Evolutionary conservation across 192 early-diverging fungal species (phyloP).

Genomic region (Mortierella antarctica): DNA sequence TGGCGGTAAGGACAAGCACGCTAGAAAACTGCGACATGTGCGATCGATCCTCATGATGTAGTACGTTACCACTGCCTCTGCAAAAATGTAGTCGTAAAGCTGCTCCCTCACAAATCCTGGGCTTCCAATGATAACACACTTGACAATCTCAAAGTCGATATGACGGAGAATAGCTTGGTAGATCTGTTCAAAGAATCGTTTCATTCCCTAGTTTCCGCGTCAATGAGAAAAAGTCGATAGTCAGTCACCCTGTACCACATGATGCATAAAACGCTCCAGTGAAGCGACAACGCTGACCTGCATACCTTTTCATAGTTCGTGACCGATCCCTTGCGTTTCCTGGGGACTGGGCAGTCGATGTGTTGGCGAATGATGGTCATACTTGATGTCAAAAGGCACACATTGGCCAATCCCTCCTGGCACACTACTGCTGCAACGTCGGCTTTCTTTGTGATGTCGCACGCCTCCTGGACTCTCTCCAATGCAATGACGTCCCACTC

Average conservation of each 20-base stretch:
- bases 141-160: constrained; percentile 93
- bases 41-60: too few relatives aligned
- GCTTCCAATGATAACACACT: constrained; percentile 95
- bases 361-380: constrained; percentile 97
- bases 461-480: constrained; percentile 88
- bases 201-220: constrained; percentile 61
- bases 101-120: constrained; percentile 96
- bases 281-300: neutral
- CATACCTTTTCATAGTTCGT: constrained; percentile 89
- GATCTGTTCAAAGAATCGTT: constrained; percentile 92
- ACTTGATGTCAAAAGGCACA: constrained; percentile 92
- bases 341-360: constrained; percentile 91
- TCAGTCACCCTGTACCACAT: neutral
- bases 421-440: constrained; percentile 94
- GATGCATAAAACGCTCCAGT: neutral
- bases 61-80: constrained; percentile 74
- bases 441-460: constrained; percentile 88
- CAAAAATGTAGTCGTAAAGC: constrained; percentile 88
- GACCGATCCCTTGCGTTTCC: constrained; percentile 91
- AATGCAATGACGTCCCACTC: constrained; percentile 96
- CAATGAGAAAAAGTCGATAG: neutral
- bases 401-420: constrained; percentile 89
- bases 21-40: neutral
- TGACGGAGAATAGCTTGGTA: constrained; percentile 88
- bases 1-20: neutral